Evolutionary conservation across 1,284 basidiomycete genomes (phyloP).

Genomic region (Fomes fomentarius): DNA sequence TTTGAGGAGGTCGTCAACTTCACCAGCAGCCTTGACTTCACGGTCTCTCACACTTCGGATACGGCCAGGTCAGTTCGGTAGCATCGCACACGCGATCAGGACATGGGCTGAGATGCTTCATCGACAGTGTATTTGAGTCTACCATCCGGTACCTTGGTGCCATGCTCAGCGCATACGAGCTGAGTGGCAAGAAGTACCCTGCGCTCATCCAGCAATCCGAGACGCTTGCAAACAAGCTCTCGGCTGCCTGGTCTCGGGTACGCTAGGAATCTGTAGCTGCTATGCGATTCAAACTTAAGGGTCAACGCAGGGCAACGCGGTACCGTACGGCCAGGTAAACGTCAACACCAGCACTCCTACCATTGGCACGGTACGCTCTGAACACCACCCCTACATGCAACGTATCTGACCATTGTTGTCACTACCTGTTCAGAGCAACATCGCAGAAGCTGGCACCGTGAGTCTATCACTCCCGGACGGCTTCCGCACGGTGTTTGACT

Average conservation of each 20-base stretch:
- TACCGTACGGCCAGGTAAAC: constrained; percentile 59
- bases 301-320: constrained; percentile 50
- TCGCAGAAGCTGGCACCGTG: constrained; percentile 73
- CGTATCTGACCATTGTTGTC: too few relatives aligned
- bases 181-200: constrained; percentile 62
- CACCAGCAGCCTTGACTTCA: constrained; percentile 57
- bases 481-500: too few relatives aligned
- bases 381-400: too few relatives aligned
- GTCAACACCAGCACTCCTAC: constrained; percentile 51
- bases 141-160: constrained; percentile 82
- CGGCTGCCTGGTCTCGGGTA: constrained; percentile 60
- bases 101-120: neutral
- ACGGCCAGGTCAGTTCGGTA: constrained; percentile 41
- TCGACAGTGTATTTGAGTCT: constrained; percentile 79
- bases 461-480: constrained; percentile 26
- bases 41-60: constrained; percentile 48
- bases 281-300: too few relatives aligned
- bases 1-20: constrained; percentile 59
- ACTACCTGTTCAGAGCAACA: constrained; percentile 60
- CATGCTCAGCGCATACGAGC: constrained; percentile 81
- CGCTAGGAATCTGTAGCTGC: too few relatives aligned
- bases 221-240: constrained; percentile 73
- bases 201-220: constrained; percentile 66
- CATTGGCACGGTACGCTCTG: constrained; percentile 41
- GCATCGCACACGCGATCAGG: neutral